Conservation (phyloP, 345 rosid genomes). For the Pelargonium nanum region DNA sequence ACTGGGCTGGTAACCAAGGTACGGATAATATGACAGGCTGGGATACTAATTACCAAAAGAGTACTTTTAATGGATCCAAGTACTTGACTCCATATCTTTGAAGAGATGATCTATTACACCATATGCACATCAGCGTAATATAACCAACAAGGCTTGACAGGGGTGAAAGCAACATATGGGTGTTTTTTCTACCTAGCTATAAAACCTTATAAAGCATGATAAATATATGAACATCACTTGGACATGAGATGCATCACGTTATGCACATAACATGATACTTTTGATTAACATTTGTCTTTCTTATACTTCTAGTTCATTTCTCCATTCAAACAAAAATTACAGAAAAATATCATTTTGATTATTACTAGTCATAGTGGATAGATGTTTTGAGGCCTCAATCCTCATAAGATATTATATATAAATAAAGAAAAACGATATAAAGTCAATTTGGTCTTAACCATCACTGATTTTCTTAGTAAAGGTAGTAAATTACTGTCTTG, state of each 20-base stretch:
- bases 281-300: not conserved
- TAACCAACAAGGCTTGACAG: not conserved
- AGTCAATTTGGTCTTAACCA: no score
- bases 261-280: not conserved
- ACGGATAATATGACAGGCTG: not conserved
- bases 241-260: not conserved
- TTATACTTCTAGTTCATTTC: not conserved
- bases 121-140: not conserved
- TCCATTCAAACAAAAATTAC: not conserved
- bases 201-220: not conserved
- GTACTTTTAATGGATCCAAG: no score
- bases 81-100: no score
- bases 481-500: no score
- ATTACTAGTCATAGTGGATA: not conserved
- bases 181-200: not conserved
- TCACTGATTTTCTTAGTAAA: not conserved
- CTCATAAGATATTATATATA: not conserved
- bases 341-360: not conserved
- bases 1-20: not conserved
- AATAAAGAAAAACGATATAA: not conserved
- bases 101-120: not conserved
- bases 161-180: not conserved
- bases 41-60: not conserved
- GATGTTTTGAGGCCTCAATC: not conserved
- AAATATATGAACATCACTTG: not conserved